Evolutionary conservation across 148 eudicot species (phyloP), one percentile per base, ranked within the genome.

Genomic region (Persicaria maculosa): DNA sequence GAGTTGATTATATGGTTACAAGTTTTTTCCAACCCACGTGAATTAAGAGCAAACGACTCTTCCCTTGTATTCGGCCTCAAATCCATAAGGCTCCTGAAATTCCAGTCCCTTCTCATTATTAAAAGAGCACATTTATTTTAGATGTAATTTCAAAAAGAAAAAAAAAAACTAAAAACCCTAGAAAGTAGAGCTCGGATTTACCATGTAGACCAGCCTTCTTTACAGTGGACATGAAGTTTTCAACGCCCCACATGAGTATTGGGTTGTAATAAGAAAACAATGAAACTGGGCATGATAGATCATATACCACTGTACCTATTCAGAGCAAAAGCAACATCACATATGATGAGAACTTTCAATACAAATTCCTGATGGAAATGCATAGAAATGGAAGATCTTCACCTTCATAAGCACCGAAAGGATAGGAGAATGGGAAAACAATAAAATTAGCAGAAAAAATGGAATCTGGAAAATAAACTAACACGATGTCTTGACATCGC

Each of bases 221-320:
- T 74, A 93, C 81, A 72, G 91, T 89, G 72, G 79, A 74, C 98
- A 93, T 89, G 87, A 93, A 93, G 65, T 88, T 86, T 72, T 74
- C 92, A 79, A 86, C 74, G 48, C 98, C 98, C 74, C 94, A 87
- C 86, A 88, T 91, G 48, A 93, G 92, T 79, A 93, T 91, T 3
- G 98, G 98, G 76, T 93, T 93, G 81, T 31, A 91, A 81, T 93
- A 93, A 6, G 98, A 54, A 79, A 91, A 93, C 79, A 93, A 83
- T 55, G 97, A 91, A 76, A 93, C 52, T 48, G 98, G 98, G 79
- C 94, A 86, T 16, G 98, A 91, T 80, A 93, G 59, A 74, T 93
- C 84, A 48, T 94, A 94, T 55, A 85, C 76, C 62, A 93, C 98
- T 2, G 36, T 31, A 31, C 36, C 98, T 93, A 82, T 74, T 68